These are phyloP conservation scores for Kwoniella pini DNA, from an alignment of 768 basidiomycete species.

Conservation along the genomic window DNA sequence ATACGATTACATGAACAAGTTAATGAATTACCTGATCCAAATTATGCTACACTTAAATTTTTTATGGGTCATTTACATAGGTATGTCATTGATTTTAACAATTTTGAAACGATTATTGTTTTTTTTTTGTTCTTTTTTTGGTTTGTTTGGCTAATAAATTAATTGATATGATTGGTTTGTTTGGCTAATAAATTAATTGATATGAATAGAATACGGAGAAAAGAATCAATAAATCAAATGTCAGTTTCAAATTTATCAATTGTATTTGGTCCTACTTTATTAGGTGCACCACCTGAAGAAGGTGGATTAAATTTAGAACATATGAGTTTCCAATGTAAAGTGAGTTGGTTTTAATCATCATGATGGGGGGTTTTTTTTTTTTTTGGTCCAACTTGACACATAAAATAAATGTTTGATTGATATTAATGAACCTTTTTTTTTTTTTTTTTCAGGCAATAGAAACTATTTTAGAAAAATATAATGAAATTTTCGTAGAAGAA, in stretches of 20 bases:
- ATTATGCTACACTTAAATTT: slow-evolving; percentile 94
- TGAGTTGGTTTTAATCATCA: slow-evolving; percentile 28
- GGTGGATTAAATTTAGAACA: slow-evolving; percentile 56
- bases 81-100: slow-evolving; percentile 58
- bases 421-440: neutral
- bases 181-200: neutral
- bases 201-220: slow-evolving; percentile 67
- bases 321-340: slow-evolving; percentile 58
- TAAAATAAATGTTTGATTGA: no score
- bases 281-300: slow-evolving; percentile 64
- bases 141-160: neutral
- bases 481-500: slow-evolving; percentile 92
- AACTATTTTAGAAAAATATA: slow-evolving; percentile 90
- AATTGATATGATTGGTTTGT: neutral
- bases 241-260: slow-evolving; percentile 88
- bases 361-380: neutral
- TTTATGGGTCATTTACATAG: slow-evolving; percentile 90
- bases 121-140: no score
- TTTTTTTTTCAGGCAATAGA: slow-evolving; percentile 73
- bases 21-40: slow-evolving; percentile 97
- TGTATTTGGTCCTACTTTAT: slow-evolving; percentile 96
- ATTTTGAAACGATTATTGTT: no score
- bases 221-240: slow-evolving; percentile 83
- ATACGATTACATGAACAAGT: slow-evolving; percentile 96
- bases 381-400: no score